A percentile compares a stretch with the other conserved stretches of the same genome.
Evolutionary conservation across 352 stramenopile species (phyloP).

Genomic region (Pythium sp.): DNA sequence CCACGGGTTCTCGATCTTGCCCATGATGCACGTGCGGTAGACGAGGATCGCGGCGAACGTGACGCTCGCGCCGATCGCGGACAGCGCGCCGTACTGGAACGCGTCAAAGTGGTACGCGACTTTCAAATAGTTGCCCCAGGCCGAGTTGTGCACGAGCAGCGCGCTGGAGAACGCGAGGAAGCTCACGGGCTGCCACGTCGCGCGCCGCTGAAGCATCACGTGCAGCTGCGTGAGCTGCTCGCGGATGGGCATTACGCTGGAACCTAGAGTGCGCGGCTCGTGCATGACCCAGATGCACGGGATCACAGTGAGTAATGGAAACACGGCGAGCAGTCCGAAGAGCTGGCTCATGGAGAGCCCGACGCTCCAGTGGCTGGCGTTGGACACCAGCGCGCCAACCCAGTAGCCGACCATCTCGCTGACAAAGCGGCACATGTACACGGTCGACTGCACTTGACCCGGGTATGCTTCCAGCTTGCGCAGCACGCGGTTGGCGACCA

Average conservation of each 20-base stretch:
- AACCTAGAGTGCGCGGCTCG: slow-evolving; percentile 32
- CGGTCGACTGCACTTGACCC: slow-evolving; percentile 54
- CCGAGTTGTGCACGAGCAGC: slow-evolving; percentile 67
- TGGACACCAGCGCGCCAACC: slow-evolving; percentile 58
- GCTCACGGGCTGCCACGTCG: slow-evolving; percentile 72
- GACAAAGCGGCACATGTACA: slow-evolving; percentile 76
- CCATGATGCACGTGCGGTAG: slow-evolving; percentile 53
- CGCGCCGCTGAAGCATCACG: slow-evolving; percentile 61
- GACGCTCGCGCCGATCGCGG: slow-evolving; percentile 62
- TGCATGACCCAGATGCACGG: slow-evolving; percentile 55
- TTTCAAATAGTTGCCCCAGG: slow-evolving; percentile 81
- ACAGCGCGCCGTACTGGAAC: slow-evolving; percentile 76
- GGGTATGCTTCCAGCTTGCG: slow-evolving; percentile 31
- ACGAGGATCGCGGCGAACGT: slow-evolving; percentile 58
- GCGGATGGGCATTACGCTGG: slow-evolving; percentile 22
- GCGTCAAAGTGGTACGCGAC: slow-evolving; percentile 67
- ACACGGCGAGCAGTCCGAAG: slow-evolving; percentile 56
- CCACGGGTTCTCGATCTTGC: slow-evolving; percentile 42
- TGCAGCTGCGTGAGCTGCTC: slow-evolving; percentile 46
- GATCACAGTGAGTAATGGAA: slow-evolving; percentile 56
- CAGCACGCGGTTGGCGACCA: slow-evolving; percentile 65
- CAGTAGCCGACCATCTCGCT: slow-evolving; percentile 82
- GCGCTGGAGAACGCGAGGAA: slow-evolving; percentile 68
- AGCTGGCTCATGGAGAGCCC: slow-evolving; percentile 60
- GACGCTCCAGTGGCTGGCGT: slow-evolving; percentile 47